phyloP scores from a whole-genome alignment of 1,284 basidiomycete species.

The Kwoniella shivajii region DNA sequence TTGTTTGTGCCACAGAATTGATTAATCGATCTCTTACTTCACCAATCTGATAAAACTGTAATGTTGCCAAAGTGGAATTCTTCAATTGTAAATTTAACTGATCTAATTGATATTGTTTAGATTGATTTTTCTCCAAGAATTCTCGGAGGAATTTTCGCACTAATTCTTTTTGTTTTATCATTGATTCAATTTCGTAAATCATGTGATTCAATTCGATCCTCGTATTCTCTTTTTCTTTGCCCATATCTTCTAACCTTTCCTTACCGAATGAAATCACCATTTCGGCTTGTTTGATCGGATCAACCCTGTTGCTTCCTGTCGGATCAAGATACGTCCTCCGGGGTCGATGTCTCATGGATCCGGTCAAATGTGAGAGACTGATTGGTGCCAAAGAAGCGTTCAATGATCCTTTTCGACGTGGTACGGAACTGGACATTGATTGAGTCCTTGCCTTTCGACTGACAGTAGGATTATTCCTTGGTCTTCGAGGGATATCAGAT shows the following conservation, averaged over 20 bases:
- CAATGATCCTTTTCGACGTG: conserved; percentile 7
- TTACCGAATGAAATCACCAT: conserved; percentile 2
- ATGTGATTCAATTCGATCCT: conserved; percentile 14
- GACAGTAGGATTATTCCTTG: not conserved
- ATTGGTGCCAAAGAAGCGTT: conserved; percentile 12
- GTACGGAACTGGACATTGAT: not conserved
- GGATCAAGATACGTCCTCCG: conserved; percentile 36
- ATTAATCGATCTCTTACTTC: too few species aligned
- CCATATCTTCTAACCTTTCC: conserved; percentile 7
- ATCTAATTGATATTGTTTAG: conserved; percentile 11
- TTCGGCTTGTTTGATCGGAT: conserved; percentile 30
- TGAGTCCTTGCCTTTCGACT: conserved; percentile 1
- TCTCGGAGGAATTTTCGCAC: conserved; percentile 17
- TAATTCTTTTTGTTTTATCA: conserved; percentile 19
- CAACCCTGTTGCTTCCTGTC: conserved; percentile 21
- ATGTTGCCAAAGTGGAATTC: too few species aligned
- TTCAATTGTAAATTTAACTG: too few species aligned
- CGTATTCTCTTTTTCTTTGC: conserved; percentile 11
- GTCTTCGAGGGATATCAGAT: conserved; percentile 7
- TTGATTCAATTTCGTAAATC: conserved; percentile 15
- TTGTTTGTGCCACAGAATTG: too few species aligned
- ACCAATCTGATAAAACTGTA: too few species aligned
- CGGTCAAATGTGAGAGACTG: conserved; percentile 18
- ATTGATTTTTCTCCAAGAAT: conserved; percentile 5
- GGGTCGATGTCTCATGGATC: conserved; percentile 29